phyloP scores from a whole-genome alignment of 1,284 basidiomycete genomes.

The Leccinum fuscescens region DNA sequence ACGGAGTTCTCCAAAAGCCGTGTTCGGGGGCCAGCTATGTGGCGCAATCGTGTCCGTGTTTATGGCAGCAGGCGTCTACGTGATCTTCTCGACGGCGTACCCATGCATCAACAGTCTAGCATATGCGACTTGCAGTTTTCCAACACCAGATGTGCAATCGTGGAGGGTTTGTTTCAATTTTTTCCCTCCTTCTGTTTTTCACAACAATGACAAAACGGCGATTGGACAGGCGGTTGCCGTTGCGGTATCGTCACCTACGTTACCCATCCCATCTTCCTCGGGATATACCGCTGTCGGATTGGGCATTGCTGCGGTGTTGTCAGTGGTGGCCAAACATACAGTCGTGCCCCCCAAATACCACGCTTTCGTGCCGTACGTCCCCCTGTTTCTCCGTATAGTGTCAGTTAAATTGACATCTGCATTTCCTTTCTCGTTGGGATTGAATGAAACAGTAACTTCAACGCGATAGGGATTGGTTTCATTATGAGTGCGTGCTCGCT shows the following conservation, averaged over 20 bases:
- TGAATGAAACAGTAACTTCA: not conserved
- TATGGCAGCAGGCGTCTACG: slow-evolving; percentile 17
- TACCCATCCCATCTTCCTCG: slow-evolving; percentile 16
- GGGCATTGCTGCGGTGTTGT: slow-evolving; percentile 7
- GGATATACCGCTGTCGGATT: slow-evolving; percentile 15
- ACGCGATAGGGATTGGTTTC: not conserved
- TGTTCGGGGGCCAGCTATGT: slow-evolving; percentile 62
- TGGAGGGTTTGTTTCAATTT: slow-evolving; percentile 30
- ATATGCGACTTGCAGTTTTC: slow-evolving; percentile 22
- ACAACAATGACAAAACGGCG: not conserved
- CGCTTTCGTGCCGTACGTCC: slow-evolving; percentile 17
- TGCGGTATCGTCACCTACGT: slow-evolving; percentile 11
- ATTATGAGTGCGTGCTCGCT: not conserved
- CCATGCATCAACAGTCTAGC: slow-evolving; percentile 57
- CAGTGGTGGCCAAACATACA: slow-evolving; percentile 14
- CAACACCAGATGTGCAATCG: slow-evolving; percentile 24
- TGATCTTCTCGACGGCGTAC: slow-evolving; percentile 55
- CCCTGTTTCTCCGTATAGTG: not conserved
- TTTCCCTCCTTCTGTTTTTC: not conserved
- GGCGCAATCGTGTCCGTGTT: slow-evolving; percentile 22
- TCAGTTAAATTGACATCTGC: not conserved
- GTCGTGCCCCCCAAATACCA: slow-evolving; percentile 18
- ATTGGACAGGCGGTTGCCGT: slow-evolving; percentile 9
- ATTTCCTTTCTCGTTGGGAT: not conserved
- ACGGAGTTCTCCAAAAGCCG: slow-evolving; percentile 62